A percentile compares a stretch with the other conserved stretches of the same genome.
These are phyloP conservation scores for Sphaerostilbella broomeana DNA, from an alignment of 2,329 filamentous ascomycete genomes.

Conservation along the genomic window DNA sequence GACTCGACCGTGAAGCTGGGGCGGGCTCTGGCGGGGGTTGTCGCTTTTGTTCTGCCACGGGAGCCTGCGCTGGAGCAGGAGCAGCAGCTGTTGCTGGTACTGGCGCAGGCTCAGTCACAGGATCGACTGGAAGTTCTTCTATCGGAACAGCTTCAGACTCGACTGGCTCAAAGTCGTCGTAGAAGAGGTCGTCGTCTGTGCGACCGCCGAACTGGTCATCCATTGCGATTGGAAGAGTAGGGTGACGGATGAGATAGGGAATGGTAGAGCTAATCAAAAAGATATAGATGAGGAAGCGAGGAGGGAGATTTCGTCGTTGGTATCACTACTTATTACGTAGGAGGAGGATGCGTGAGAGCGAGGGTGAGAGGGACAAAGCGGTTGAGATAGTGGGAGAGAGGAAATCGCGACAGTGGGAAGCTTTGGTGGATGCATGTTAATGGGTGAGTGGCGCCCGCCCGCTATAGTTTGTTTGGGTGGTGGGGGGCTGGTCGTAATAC, in stretches of 20 bases:
- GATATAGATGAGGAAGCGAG: too few relatives aligned
- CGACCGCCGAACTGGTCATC: slow-evolving; percentile 56
- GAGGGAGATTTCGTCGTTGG: too few relatives aligned
- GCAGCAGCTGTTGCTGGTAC: neutral
- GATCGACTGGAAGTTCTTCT: slow-evolving; percentile 10
- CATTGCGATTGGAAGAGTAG: slow-evolving; percentile 36
- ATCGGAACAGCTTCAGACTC: slow-evolving; percentile 28
- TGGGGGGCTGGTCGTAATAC: too few relatives aligned
- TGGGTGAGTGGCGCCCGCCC: too few relatives aligned
- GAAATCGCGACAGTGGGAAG: too few relatives aligned
- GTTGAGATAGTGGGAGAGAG: too few relatives aligned
- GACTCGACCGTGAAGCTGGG: slow-evolving; percentile 12
- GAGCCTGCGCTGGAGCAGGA: slow-evolving; percentile 3
- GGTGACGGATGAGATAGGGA: neutral
- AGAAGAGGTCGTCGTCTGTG: slow-evolving; percentile 57
- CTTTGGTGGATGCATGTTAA: too few relatives aligned
- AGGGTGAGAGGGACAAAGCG: too few relatives aligned
- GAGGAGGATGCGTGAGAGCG: too few relatives aligned
- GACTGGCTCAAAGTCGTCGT: slow-evolving; percentile 55
- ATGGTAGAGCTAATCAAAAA: too few relatives aligned
- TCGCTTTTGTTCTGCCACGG: slow-evolving; percentile 10
- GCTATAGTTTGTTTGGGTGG: too few relatives aligned
- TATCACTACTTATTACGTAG: too few relatives aligned
- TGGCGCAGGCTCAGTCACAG: neutral
- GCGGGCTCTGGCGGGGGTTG: slow-evolving; percentile 10